Base-by-base conservation (phyloP, 352 stramenopile species). In the Pythium monospermum region DNA sequence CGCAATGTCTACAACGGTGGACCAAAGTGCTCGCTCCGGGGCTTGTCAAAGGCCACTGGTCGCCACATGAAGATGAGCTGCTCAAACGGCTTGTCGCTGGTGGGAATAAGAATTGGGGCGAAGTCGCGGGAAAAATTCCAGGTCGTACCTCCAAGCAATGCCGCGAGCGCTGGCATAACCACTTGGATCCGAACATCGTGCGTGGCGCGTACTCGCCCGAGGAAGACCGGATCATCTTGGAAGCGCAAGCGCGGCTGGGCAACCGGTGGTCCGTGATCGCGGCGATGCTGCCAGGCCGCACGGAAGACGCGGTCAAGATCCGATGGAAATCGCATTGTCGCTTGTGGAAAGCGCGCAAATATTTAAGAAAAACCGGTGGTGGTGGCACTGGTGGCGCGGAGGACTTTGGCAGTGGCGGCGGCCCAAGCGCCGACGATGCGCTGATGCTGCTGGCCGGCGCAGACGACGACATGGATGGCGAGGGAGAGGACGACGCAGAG, bases 301-400 rank as follows among this genome's bases (percentile, higher is more conserved):
- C 85, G 0, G 87, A 96, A 56, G 92, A 97, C 53, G 80, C 82
- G 12, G 83, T 97, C 50, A 97, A 97, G 81, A 97, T 96, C 64
- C 81, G 85, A 36, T 96, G 87, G 86, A 96, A 96, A 59, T 91
- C 82, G 49, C 70, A 92, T 53, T 92, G 83, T 63, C 81, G 83
- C 40, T 65, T 91, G 21, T 91, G 81, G 81, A 76, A 79, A 45
- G 78, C 78, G 49, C 76, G 76, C 49, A 90, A 90, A 64, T 90
- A 90, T 61, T 66, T 90, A 67, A 74, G 78, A 37, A 90, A 90
- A 60, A 65, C 68, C 32, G 43, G 36, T 28, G 48, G 40, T 23
- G 48, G 26, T 30, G n/a, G n/a, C n/a, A 65, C 68, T 27, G 43
- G 36, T 28, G 48, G 40, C 28, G 48, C 21, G 28, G 43, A 15